Base-by-base conservation (phyloP, 164 flowering plant genomes). In the Sextonia rubra region DNA sequence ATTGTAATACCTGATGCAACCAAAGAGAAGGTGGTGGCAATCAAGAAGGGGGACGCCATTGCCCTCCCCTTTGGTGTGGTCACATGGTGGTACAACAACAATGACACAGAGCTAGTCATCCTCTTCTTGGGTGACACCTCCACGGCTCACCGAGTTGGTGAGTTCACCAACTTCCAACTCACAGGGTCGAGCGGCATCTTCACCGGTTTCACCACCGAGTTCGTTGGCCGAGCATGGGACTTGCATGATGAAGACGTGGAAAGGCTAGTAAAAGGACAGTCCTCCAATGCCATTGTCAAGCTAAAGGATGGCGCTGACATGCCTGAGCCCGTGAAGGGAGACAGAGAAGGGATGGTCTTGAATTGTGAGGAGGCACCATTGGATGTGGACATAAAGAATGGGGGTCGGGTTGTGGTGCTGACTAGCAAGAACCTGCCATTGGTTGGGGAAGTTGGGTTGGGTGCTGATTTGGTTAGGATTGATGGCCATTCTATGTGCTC, bases 71-170 rank as follows among this genome's bases (percentile, higher is more conserved):
- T 89, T 69, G 94, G 94, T 12, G 91, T 82, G 5, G 86, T 86
- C 0, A 87, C 91, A 0, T 93, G 98, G 96, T 93, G 91, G 91
- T 90, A 78, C 85, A 91, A 91, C 86, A 83, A 82, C 44, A 88
- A 85, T 47, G 94, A 90, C 72, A 80, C 89, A 3, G 91, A 90
- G 24, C 81, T 93, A 4, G 88, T 79, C 5, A 81, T 89, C 61
- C 91, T 92, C 49, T 91, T 91, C 81, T 37, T 90, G 64, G 98
- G 94, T 7, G 91, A 87, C 47, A 92, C 96, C 63, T 77, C 83
- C 2, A 88, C 80, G 47, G 92, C 80, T 69, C 94, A 90, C 88
- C 85, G 87, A 75, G 67, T 82, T 4, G 98, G 98, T 27, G 80
- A 84, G 47, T 91, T 93, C 76, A 91, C 97, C 22, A 81, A 90